A percentile compares a stretch with the other conserved stretches of the same genome.
Evolutionary conservation across 1,284 basidiomycete genomes (phyloP).

Genomic region (Phylloporus gajari): DNA sequence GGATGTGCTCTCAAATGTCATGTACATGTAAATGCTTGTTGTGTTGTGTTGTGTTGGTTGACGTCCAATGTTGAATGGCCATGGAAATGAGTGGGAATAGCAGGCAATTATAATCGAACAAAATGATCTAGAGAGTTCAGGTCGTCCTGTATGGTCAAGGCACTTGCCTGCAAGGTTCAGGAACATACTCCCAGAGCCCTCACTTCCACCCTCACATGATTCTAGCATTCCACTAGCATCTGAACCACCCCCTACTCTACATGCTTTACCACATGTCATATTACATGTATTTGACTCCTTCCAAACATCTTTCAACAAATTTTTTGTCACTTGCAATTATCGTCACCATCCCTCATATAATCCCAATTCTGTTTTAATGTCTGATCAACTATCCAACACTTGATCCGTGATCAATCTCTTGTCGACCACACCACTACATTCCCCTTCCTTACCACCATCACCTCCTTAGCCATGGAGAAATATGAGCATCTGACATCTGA

Average conservation of each 20-base stretch:
- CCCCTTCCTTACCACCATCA: neutral
- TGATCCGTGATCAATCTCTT: neutral
- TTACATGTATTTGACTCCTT: neutral
- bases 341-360: neutral
- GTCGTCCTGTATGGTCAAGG: neutral
- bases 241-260: neutral
- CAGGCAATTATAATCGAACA: slow-evolving; percentile 68
- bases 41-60: neutral
- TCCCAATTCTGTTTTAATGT: neutral
- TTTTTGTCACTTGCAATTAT: neutral
- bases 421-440: neutral
- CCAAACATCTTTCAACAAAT: neutral
- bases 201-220: too few species aligned
- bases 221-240: too few species aligned
- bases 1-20: slow-evolving; percentile 65
- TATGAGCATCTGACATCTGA: neutral
- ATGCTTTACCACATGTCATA: neutral
- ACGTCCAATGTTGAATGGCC: slow-evolving; percentile 57
- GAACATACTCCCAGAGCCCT: neutral
- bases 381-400: neutral
- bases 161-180: neutral
- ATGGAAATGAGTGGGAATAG: slow-evolving; percentile 75
- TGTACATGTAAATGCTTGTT: slow-evolving; percentile 61
- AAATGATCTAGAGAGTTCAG: slow-evolving; percentile 50
- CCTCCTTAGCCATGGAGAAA: neutral